Conservation (phyloP, 495 filamentous ascomycete genomes). For the Annulohypoxylon moriforme region DNA sequence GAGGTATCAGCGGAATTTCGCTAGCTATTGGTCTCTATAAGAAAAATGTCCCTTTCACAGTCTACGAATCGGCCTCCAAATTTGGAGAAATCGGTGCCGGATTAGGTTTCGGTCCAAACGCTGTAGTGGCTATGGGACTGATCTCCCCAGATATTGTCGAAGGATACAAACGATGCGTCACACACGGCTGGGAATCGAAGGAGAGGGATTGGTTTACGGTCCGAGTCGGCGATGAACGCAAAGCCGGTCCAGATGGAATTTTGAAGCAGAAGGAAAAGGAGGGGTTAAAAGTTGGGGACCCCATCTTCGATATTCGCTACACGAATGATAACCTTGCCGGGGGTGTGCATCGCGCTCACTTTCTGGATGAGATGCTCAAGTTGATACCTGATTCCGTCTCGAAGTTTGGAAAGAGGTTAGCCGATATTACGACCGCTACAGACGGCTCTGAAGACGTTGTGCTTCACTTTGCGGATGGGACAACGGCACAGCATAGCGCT, state of each 20-base stretch:
- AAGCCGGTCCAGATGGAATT: slow-evolving; percentile 34
- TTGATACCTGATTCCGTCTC: slow-evolving; percentile 61
- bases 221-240: slow-evolving; percentile 41
- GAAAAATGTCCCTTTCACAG: slow-evolving; percentile 54
- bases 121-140: slow-evolving; percentile 64
- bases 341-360: slow-evolving; percentile 67
- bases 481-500: slow-evolving; percentile 61
- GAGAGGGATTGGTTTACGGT: slow-evolving; percentile 39
- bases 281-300: slow-evolving; percentile 44
- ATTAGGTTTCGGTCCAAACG: slow-evolving; percentile 69
- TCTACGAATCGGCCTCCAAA: slow-evolving; percentile 64
- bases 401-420: slow-evolving; percentile 59
- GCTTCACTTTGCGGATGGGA: slow-evolving; percentile 67
- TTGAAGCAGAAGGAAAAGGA: slow-evolving; percentile 33
- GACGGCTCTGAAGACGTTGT: slow-evolving; percentile 52
- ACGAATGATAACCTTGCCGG: slow-evolving; percentile 44
- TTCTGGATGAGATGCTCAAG: slow-evolving; percentile 68
- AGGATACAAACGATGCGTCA: slow-evolving; percentile 50
- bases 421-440: slow-evolving; percentile 40
- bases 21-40: slow-evolving; percentile 60
- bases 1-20: slow-evolving; percentile 65
- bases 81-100: slow-evolving; percentile 72
- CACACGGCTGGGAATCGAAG: slow-evolving; percentile 38
- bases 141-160: slow-evolving; percentile 61
- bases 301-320: slow-evolving; percentile 43